phyloP scores from a whole-genome alignment of 2,329 filamentous ascomycete species.

The Hyphodiscus sp. region DNA sequence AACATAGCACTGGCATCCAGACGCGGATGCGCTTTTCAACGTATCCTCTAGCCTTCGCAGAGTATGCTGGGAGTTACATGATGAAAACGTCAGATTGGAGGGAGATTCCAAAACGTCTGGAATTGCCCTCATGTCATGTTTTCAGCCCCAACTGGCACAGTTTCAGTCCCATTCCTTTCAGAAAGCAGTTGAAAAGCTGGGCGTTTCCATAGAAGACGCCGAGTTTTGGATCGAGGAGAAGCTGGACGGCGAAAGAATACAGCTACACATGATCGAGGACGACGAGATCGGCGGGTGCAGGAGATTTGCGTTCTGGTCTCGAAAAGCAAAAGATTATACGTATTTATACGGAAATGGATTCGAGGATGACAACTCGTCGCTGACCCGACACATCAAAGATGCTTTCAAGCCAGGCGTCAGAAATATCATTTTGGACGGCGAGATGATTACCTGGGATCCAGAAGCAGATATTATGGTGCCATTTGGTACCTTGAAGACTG shows the following conservation, averaged over 20 bases:
- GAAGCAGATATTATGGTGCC: constrained; percentile 75
- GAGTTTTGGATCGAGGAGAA: constrained; percentile 98
- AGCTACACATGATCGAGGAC: constrained; percentile 84
- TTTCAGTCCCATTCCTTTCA: constrained; percentile 82
- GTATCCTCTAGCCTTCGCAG: constrained; percentile 84
- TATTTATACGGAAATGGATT: constrained; percentile 82
- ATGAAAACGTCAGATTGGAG: constrained; percentile 66
- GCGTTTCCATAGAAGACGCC: constrained; percentile 59
- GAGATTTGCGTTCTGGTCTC: constrained; percentile 83
- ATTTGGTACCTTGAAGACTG: constrained; percentile 91
- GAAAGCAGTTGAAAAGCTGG: constrained; percentile 65
- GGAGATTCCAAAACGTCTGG: constrained; percentile 59
- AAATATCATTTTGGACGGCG: constrained; percentile 88
- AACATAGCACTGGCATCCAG: constrained; percentile 72
- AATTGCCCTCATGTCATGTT: constrained; percentile 84
- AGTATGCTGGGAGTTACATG: constrained; percentile 89
- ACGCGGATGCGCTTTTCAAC: constrained; percentile 73
- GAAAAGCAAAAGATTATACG: constrained; percentile 94
- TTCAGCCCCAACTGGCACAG: constrained; percentile 90
- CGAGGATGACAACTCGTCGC: constrained; percentile 64
- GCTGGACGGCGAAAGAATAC: constrained; percentile 93
- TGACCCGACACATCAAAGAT: constrained; percentile 72
- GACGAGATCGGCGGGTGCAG: constrained; percentile 59
- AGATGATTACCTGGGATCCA: constrained; percentile 98
- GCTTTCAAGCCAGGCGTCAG: constrained; percentile 73